These are phyloP conservation scores for Phytophthora fragariae DNA, from an alignment of 352 stramenopile genomes.

Conservation along the genomic window DNA sequence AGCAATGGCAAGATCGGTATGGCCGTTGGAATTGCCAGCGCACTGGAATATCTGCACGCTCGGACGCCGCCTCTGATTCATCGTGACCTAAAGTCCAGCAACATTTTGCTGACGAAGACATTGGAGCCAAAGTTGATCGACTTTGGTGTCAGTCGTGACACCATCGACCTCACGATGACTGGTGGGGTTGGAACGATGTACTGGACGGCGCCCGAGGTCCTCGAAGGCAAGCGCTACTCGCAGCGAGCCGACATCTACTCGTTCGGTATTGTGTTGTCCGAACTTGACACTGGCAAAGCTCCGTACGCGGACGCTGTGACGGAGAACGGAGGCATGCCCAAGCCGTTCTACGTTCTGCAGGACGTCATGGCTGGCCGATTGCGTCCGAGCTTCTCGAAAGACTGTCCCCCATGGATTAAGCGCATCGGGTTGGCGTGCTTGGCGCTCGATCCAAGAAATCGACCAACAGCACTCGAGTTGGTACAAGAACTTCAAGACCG, in stretches of 20 bases:
- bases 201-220: constrained; percentile 83
- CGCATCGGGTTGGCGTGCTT: constrained; percentile 34
- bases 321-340: constrained; percentile 16
- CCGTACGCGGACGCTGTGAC: constrained; percentile 40
- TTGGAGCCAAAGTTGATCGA: constrained; percentile 82
- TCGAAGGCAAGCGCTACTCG: constrained; percentile 60
- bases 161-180: constrained; percentile 47
- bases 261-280: constrained; percentile 64
- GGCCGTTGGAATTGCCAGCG: constrained; percentile 50
- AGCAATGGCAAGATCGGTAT: constrained; percentile 47
- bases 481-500: constrained; percentile 4
- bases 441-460: constrained; percentile 9
- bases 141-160: constrained; percentile 73
- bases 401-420: constrained; percentile 47
- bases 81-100: constrained; percentile 46
- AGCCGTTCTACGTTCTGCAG: constrained; percentile 52
- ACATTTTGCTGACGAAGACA: constrained; percentile 74
- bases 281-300: constrained; percentile 44
- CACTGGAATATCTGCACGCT: constrained; percentile 47
- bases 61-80: constrained; percentile 42
- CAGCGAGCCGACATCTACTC: constrained; percentile 74
- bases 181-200: constrained; percentile 82
- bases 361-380: constrained; percentile 46
- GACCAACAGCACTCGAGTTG: constrained; percentile 15
- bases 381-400: constrained; percentile 47